Base-by-base conservation (phyloP, 495 filamentous ascomycete genomes). In the Tuber indicum region DNA sequence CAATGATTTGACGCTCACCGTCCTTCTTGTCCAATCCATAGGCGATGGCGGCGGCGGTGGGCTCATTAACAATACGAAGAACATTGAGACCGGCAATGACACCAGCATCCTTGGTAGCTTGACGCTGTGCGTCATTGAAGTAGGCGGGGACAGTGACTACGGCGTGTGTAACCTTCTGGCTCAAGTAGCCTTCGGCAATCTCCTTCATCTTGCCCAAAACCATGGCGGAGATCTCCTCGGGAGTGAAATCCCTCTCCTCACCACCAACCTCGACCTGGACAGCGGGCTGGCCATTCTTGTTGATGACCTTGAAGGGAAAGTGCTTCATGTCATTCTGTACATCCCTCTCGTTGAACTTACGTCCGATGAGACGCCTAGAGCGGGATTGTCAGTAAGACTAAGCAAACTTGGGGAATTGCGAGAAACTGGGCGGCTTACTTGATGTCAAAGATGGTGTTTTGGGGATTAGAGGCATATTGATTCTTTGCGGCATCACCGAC, bases 401-500 rank as follows among this genome's bases (percentile, higher is more conserved):
- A 36, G 70, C 70, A 66, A 44, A 32, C 21, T 23, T 46, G 32
- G 71, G 19, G 39, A 77, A 36, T 36, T 3, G 26, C 26, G 26
- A 17, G 70, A 46, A 17, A 36, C 73, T 32, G 69, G 66, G 9
- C 10, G 72, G 89, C 91, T 91, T 86, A 93, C 93, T 97, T 97
- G 84, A 97, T 90, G 83, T 98, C 96, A 84, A 91, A 98, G 84
- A 99, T 88, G 66, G 96, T 98, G 78, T 91, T 89, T 78, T 85
- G 85, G 69, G 96, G 96, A 89, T 99, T 98, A 76, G 93, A 88
- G 75, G 96, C 92, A 84, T 94, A 97, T 89, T 98, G 96, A 88
- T 99, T 98, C 92, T 99, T 99, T 75, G 96, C 96, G 79, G 96
- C 95, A 86, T 98, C 96, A 89, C 96, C 96, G 79, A 99, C 94